Percentiles rank a stretch among this genome's conserved stretches.
phyloP scores from a whole-genome alignment of 768 basidiomycete genomes.

The Suillus brevipes region DNA sequence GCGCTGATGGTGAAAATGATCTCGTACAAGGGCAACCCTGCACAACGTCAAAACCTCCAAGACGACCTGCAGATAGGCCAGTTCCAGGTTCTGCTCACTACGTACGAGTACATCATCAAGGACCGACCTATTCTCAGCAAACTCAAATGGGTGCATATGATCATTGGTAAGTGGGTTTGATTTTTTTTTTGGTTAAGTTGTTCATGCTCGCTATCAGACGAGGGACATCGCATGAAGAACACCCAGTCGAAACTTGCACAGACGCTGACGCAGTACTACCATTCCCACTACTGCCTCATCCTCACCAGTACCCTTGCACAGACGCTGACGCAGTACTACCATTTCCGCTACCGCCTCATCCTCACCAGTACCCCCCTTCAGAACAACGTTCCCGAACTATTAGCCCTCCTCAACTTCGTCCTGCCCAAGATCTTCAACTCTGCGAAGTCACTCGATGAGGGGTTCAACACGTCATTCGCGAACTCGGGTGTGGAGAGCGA shows the following conservation, averaged over 20 bases:
- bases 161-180: conserved; percentile 63
- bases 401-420: conserved; percentile 94
- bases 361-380: conserved; percentile 95
- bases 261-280: conserved; percentile 53
- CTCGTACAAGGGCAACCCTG: conserved; percentile 91
- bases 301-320: no score
- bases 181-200: neutral
- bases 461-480: conserved; percentile 99
- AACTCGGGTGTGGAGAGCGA: no score
- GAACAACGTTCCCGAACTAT: conserved; percentile 95
- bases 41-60: conserved; percentile 77
- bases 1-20: conserved; percentile 78
- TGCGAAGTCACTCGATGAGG: conserved; percentile 98
- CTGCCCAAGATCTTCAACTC: conserved; percentile 97
- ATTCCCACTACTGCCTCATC: no score
- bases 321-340: conserved; percentile 72
- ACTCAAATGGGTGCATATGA: conserved; percentile 97
- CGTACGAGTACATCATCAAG: conserved; percentile 98
- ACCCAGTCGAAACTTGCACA: conserved; percentile 86
- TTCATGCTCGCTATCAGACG: conserved; percentile 49
- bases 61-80: conserved; percentile 73
- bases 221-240: conserved; percentile 99
- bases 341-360: conserved; percentile 90
- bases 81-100: conserved; percentile 92
- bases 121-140: conserved; percentile 89